Evolutionary conservation across 2,329 filamentous ascomycete species (phyloP).

Genomic region (Cytospora piceicola): DNA sequence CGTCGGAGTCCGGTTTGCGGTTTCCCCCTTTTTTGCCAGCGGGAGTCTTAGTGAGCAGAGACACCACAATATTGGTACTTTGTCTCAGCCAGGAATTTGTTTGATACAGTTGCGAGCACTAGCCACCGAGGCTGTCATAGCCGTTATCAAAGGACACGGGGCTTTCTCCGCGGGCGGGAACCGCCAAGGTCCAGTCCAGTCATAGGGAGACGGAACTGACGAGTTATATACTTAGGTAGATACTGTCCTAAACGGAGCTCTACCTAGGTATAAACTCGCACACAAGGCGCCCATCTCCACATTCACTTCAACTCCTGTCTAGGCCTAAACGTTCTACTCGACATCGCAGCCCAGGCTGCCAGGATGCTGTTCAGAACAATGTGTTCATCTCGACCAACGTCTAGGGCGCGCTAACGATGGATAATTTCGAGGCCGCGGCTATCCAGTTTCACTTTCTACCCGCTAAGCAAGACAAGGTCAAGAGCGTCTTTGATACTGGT

Average conservation of each 20-base stretch:
- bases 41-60: no score
- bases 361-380: slow-evolving; percentile 45
- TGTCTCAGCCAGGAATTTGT: no score
- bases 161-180: background rate
- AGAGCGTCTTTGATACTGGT: slow-evolving; percentile 51
- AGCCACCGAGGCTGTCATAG: background rate
- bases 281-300: slow-evolving; percentile 67
- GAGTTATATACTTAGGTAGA: slow-evolving; percentile 34
- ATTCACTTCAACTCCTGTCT: slow-evolving; percentile 78
- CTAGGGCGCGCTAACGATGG: slow-evolving; percentile 47
- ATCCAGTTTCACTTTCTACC: slow-evolving; percentile 62
- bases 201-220: background rate
- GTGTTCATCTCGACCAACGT: slow-evolving; percentile 71
- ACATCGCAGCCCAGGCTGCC: slow-evolving; percentile 46
- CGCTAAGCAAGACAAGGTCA: slow-evolving; percentile 40
- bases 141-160: background rate
- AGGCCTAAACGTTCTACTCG: slow-evolving; percentile 61
- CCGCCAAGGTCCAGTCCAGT: no score
- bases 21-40: background rate
- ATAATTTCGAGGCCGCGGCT: slow-evolving; percentile 55
- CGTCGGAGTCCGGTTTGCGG: background rate
- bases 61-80: no score
- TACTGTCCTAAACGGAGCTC: slow-evolving; percentile 59
- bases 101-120: no score
- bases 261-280: slow-evolving; percentile 61